Evolutionary conservation across 2,329 filamentous ascomycete species (phyloP), one percentile per base, ranked within the genome.

Genomic region (Beauveria pseudobassiana): DNA sequence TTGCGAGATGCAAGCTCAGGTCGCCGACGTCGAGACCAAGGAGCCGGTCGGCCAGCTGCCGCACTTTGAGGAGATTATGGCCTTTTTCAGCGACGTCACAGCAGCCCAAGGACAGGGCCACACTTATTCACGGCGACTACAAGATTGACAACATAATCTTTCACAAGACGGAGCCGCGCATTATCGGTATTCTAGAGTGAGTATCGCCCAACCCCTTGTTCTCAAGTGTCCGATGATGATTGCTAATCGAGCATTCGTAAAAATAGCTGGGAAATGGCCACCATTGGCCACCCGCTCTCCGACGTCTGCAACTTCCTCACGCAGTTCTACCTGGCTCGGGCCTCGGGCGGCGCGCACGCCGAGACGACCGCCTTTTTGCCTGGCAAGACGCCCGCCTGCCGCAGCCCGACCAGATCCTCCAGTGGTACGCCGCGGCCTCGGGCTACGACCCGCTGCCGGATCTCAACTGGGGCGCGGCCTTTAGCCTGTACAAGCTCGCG

Each of bases 101-200:
- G 55, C 91, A 93, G 75, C 93, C 93, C 1, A 78, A 81, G 64
- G 93, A 98, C 72, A 81, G 90, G 64, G 86, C 83, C 24, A 88
- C 87, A 5, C 82, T 97, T 65, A 87, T 98, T 34, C 95, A 98
- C 71, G 95, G 95, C 42, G 95, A 99, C 74, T 99, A 93, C 80
- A 99, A 98, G 79, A 96, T 93, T 70, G 90, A 95, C 73, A 95
- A 95, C 69, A 74, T 93, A 66, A 86, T 95, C 46, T 99, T 96
- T 74, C 91, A 97, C 78, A 89, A 90, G 76, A 93, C 90, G 0
- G 89, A 93, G 73, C 86, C 93, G 6, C 81, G 87, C 59, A 93
- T 98, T 14, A 93, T 98, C 74, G 95, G 93, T 4, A 92, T 98
- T 60, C 77, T 98, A 6, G 95, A 99, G 83, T 89, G 74, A 72